A percentile compares a stretch with the other conserved stretches of the same genome.
phyloP scores from a whole-genome alignment of 1,284 basidiomycete genomes.

The Sporisorium graminicola region DNA sequence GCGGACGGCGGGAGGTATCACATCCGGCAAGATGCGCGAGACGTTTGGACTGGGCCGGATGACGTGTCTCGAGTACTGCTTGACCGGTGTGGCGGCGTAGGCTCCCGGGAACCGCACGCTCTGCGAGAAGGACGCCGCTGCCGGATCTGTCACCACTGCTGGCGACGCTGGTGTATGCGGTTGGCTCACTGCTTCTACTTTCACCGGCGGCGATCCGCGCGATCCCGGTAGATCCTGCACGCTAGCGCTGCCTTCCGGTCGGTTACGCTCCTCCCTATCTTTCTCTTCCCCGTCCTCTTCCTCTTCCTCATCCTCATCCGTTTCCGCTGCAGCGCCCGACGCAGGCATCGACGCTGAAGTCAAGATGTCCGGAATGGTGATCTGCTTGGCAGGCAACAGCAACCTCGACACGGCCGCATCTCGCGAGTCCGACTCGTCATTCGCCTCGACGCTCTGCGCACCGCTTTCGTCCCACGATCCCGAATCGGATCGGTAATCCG shows the following conservation, averaged over 20 bases:
- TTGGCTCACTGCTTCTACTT: conserved; percentile 10
- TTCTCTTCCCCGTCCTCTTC: background rate
- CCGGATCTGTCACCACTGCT: background rate
- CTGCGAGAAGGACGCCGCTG: conserved; percentile 23
- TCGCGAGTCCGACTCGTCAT: conserved; percentile 2
- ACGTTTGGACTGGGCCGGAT: conserved; percentile 34
- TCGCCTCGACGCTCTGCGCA: background rate
- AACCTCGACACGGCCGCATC: conserved; percentile 21
- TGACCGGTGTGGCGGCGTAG: conserved; percentile 26
- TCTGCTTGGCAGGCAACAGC: conserved; percentile 21
- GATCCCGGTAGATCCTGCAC: no score
- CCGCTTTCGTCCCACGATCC: conserved; percentile 43
- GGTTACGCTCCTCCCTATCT: background rate
- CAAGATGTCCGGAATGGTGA: conserved; percentile 29
- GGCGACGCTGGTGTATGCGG: conserved; percentile 28
- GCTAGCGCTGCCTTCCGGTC: background rate
- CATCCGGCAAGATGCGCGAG: conserved; percentile 4
- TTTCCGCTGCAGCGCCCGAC: background rate
- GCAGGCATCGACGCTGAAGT: conserved; percentile 1
- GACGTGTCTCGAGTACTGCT: conserved; percentile 38
- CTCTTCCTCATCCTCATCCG: conserved; percentile 1
- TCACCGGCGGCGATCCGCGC: conserved; percentile 12
- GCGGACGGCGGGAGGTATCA: background rate
- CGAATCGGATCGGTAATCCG: conserved; percentile 50
- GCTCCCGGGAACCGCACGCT: conserved; percentile 36